Evolutionary conservation across 2,329 filamentous ascomycete species (phyloP).

Genomic region (Capronia americana): DNA sequence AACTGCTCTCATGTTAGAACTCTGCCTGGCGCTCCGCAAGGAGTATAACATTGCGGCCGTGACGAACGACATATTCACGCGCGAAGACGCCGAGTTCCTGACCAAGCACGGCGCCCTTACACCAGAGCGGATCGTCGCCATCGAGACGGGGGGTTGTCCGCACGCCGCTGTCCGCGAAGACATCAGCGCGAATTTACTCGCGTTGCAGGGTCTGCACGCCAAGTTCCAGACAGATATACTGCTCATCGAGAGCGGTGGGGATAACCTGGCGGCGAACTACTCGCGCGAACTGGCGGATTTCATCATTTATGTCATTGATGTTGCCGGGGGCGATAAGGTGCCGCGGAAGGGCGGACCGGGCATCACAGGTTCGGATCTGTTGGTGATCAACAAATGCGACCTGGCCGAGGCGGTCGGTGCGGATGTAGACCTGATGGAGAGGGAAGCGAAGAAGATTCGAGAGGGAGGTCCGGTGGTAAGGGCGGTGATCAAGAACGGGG

Average conservation of each 20-base stretch:
- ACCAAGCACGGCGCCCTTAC: constrained; percentile 84
- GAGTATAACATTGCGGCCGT: constrained; percentile 89
- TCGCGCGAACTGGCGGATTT: constrained; percentile 92
- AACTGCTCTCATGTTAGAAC: constrained; percentile 92
- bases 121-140: constrained; percentile 83
- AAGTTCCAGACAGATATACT: constrained; percentile 82
- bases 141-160: constrained; percentile 96
- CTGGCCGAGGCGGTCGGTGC: constrained; percentile 88
- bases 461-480: constrained; percentile 96
- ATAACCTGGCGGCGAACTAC: constrained; percentile 98
- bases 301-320: constrained; percentile 98
- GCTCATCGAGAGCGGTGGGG: constrained; percentile 92
- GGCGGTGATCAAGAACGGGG: constrained; percentile 92
- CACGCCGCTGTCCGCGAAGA: constrained; percentile 98
- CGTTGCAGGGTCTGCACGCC: constrained; percentile 84
- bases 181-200: constrained; percentile 90
- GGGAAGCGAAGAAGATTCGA: constrained; percentile 90
- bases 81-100: constrained; percentile 97
- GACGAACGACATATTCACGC: constrained; percentile 58
- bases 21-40: constrained; percentile 82
- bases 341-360: constrained; percentile 94
- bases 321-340: constrained; percentile 94
- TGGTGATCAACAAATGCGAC: constrained; percentile 98
- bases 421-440: constrained; percentile 90
- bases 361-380: constrained; percentile 92